phyloP scores from a whole-genome alignment of 495 filamentous ascomycete species.

The Amphirosellinia nigrospora region DNA sequence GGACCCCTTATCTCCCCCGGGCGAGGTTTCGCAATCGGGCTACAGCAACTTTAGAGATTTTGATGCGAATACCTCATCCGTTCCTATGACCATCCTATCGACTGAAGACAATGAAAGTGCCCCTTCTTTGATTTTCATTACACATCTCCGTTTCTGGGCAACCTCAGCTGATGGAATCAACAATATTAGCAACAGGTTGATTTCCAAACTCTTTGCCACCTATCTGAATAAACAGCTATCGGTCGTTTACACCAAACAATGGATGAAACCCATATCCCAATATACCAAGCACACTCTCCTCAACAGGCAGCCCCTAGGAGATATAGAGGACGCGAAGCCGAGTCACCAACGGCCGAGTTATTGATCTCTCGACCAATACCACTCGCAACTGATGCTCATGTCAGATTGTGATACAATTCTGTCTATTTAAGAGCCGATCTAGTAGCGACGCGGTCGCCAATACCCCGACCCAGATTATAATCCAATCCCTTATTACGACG shows the following conservation, averaged over 20 bases:
- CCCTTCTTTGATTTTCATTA: constrained; percentile 40
- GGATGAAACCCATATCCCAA: constrained; percentile 53
- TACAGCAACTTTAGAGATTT: constrained; percentile 21
- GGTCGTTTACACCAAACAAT: constrained; percentile 45
- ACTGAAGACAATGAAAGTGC: constrained; percentile 2
- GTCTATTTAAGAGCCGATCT: constrained; percentile 3
- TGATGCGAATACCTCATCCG: constrained; percentile 22
- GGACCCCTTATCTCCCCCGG: neutral
- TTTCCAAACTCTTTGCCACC: constrained; percentile 48
- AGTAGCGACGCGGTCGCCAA: neutral
- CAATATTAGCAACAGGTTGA: constrained; percentile 40
- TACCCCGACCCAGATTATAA: constrained; percentile 4
- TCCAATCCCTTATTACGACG: constrained; percentile 5
- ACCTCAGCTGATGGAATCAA: constrained; percentile 24
- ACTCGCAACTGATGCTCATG: constrained; percentile 42
- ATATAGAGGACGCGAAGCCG: constrained; percentile 36
- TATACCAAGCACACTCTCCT: constrained; percentile 40
- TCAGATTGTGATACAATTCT: constrained; percentile 39
- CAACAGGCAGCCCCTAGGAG: constrained; percentile 57
- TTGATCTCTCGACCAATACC: constrained; percentile 48
- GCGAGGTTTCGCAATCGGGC: constrained; percentile 8
- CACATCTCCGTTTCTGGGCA: constrained; percentile 25
- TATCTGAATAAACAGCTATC: constrained; percentile 46
- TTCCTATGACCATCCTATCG: constrained; percentile 25
- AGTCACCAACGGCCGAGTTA: constrained; percentile 16